Evolutionary conservation across 139 green algal genomes (phyloP), one percentile per base, ranked within the genome.

Genomic region (Chlamydomonas incerta): DNA sequence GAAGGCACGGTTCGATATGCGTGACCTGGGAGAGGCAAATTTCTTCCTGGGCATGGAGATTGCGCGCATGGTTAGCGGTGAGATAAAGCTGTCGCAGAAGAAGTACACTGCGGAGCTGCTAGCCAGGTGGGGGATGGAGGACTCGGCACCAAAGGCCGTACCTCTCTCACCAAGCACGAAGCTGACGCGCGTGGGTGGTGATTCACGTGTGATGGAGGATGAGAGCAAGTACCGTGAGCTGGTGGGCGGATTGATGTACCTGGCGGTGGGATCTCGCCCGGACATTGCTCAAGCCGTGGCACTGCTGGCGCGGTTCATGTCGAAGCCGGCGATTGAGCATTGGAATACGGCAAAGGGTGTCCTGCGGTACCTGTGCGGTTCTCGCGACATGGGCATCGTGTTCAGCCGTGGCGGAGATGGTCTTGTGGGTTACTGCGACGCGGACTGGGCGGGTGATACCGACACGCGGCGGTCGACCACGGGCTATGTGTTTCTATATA

Each of bases 31-130:
- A 21, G 52, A 79, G 24, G 66, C 66, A 0, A 58, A 18, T 14
- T 55, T 68, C 66, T 86, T 66, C 24, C 26, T 79, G 1, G 81
- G 70, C 26, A 65, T 72, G 57, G 58, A 81, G 58, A 81, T 87
- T 21, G n/a, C 24, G 60, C 60, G 60, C 24, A 24, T 81, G 35
- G 13, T 60, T 3, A 11, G 21, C 2, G 31, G 9, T 15, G 24
- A 60, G 17, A 81, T 66, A 2, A 11, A 11, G 18, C 24, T 66
- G 23, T 31, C 24, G 24, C 60, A 66, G 24, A 11, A n/a, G 60
- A 11, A n/a, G 60, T 66, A 66, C 24, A 24, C 23, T 11, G 60
- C 10, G 60, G 60, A 66, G 23, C 60, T 66, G 60, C 60, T 66
- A 11, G 24, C 26, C 18, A 11, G 23, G 60, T 66, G 28, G 18